phyloP scores from a whole-genome alignment of 164 flowering plant genomes.

The Vitis rupestris region DNA sequence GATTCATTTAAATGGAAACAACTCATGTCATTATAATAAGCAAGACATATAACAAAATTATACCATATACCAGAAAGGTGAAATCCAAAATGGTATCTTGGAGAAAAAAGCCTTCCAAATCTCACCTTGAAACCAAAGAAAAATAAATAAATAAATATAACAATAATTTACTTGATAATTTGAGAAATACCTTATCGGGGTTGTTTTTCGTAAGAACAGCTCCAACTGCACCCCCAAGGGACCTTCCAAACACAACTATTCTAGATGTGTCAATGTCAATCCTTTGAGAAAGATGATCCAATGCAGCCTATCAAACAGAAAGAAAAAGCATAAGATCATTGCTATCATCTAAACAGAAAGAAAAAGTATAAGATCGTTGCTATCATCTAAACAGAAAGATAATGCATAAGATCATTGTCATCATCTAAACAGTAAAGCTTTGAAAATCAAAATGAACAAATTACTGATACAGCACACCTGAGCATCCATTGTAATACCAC shows the following conservation, averaged over 20 bases:
- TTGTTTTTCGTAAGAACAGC: constrained; percentile 79
- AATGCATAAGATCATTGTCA: no score
- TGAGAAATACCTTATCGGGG: constrained; percentile 82
- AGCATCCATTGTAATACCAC: constrained; percentile 87
- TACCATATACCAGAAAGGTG: background rate
- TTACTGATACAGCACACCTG: constrained; percentile 49
- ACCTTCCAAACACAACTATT: constrained; percentile 94
- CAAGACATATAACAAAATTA: background rate
- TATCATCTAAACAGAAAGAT: constrained; percentile 20
- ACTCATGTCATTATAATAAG: background rate
- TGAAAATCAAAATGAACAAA: background rate
- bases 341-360: constrained; percentile 2
- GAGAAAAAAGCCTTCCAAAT: background rate
- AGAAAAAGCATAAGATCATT: background rate
- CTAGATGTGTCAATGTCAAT: constrained; percentile 89
- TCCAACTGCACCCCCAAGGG: constrained; percentile 99
- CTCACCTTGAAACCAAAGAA: background rate
- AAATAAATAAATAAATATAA: no score
- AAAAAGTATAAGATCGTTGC: constrained; percentile 8
- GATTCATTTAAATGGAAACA: background rate
- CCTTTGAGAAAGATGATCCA: constrained; percentile 86
- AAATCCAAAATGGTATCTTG: background rate
- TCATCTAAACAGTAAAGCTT: no score
- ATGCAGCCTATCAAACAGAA: constrained; percentile 67
- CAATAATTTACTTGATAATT: no score